phyloP scores from a whole-genome alignment of 805 yeast genomes.

The Maudiozyma turicensis region DNA sequence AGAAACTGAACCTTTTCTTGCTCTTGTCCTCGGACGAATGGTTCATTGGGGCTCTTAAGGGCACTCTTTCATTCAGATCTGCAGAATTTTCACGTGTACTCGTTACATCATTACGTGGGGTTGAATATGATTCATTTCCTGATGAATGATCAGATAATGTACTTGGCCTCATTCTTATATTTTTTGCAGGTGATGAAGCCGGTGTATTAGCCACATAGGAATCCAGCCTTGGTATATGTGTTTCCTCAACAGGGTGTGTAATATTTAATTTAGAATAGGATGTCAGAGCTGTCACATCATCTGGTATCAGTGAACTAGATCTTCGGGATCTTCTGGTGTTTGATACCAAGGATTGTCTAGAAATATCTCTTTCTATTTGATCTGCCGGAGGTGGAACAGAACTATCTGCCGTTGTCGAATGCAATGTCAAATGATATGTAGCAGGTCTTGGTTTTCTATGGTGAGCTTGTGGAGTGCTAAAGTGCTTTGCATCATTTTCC shows the following conservation, averaged over 20 bases:
- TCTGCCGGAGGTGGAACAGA: background rate
- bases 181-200: background rate
- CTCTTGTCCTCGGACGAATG: slow-evolving; percentile 1
- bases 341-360: background rate
- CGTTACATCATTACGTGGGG: background rate
- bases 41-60: background rate
- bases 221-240: too few species aligned
- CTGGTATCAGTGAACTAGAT: background rate
- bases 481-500: background rate
- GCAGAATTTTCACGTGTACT: background rate
- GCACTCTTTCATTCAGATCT: background rate
- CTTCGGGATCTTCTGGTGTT: background rate
- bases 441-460: slow-evolving; percentile 69
- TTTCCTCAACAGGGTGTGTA: background rate
- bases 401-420: slow-evolving; percentile 1
- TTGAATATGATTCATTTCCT: background rate
- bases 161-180: background rate
- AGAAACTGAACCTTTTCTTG: slow-evolving; percentile 10
- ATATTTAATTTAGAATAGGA: background rate
- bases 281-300: background rate
- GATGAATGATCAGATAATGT: background rate
- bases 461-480: background rate
- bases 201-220: background rate
- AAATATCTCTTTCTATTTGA: background rate
- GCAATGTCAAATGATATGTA: slow-evolving; percentile 43